These are phyloP conservation scores for Basipetospora chlamydospora DNA, from an alignment of 2,329 filamentous ascomycete species.

Conservation along the genomic window DNA sequence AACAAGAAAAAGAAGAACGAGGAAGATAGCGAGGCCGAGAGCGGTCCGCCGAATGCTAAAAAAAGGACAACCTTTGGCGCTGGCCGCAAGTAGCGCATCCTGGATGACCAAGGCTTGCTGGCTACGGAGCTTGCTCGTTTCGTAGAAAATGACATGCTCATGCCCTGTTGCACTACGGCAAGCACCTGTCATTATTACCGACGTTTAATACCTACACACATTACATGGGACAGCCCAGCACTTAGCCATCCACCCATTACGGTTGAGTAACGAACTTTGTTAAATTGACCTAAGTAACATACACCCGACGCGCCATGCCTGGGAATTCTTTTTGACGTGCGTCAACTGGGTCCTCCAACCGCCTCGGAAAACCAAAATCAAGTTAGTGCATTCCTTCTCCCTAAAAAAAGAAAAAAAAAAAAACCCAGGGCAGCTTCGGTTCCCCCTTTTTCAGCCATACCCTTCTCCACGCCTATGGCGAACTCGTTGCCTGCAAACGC, in stretches of 20 bases:
- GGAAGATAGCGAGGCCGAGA: slow-evolving; percentile 47
- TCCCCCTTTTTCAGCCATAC: too few relatives aligned
- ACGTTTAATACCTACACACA: not conserved
- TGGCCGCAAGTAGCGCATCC: slow-evolving; percentile 37
- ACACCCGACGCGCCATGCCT: slow-evolving; percentile 5
- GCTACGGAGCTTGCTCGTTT: too few relatives aligned
- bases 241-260: not conserved
- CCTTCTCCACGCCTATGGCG: too few relatives aligned
- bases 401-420: too few relatives aligned
- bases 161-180: too few relatives aligned
- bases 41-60: slow-evolving; percentile 36
- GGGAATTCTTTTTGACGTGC: too few relatives aligned
- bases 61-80: slow-evolving; percentile 45
- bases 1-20: slow-evolving; percentile 36
- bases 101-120: too few relatives aligned
- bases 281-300: slow-evolving; percentile 2
- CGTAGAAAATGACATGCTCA: too few relatives aligned
- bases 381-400: too few relatives aligned
- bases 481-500: too few relatives aligned
- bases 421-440: not conserved
- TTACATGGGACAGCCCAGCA: not conserved
- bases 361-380: not conserved
- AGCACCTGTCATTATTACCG: not conserved
- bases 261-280: too few relatives aligned
- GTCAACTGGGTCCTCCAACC: too few relatives aligned